Conservation (phyloP, 2,329 filamentous ascomycete genomes). For the Boeremia exigua region DNA sequence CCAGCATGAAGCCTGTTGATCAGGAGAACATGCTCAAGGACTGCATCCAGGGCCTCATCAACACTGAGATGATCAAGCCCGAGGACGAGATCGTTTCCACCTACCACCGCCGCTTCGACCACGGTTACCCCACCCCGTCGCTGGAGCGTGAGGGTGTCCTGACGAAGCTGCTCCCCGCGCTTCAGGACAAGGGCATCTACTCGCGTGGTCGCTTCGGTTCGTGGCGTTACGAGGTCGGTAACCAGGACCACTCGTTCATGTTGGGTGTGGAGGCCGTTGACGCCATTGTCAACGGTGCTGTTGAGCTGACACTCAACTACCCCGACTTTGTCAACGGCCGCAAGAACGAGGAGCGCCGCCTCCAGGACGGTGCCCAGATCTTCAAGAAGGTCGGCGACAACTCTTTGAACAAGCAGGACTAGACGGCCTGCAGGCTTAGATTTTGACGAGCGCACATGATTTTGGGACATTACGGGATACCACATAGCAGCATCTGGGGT, state of each 20-base stretch:
- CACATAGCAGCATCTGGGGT: conserved; percentile 19
- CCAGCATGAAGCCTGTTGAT: conserved; percentile 92
- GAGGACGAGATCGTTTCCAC: conserved; percentile 95
- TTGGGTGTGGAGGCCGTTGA: conserved; percentile 92
- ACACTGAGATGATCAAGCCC: conserved; percentile 94
- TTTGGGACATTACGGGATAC: conserved; percentile 23
- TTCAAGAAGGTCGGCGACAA: conserved; percentile 46
- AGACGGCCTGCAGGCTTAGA: conserved; percentile 10
- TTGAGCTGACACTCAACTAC: conserved; percentile 94
- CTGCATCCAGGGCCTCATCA: conserved; percentile 94
- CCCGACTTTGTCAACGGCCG: conserved; percentile 91
- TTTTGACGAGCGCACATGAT: conserved; percentile 12
- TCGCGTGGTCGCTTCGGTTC: conserved; percentile 96
- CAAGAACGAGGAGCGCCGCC: conserved; percentile 68
- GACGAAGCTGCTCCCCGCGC: conserved; percentile 88
- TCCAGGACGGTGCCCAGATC: conserved; percentile 66
- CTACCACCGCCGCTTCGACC: conserved; percentile 97
- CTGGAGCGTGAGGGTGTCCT: conserved; percentile 96
- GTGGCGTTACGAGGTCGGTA: conserved; percentile 97
- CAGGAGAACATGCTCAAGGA: conserved; percentile 83
- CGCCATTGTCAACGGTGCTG: conserved; percentile 85
- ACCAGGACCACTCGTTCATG: conserved; percentile 99
- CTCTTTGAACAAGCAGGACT: conserved; percentile 21
- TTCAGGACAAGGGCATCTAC: conserved; percentile 89
- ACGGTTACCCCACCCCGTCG: conserved; percentile 94